Conservation (phyloP, 2,329 filamentous ascomycete species). For the Botrytis byssoidea region DNA sequence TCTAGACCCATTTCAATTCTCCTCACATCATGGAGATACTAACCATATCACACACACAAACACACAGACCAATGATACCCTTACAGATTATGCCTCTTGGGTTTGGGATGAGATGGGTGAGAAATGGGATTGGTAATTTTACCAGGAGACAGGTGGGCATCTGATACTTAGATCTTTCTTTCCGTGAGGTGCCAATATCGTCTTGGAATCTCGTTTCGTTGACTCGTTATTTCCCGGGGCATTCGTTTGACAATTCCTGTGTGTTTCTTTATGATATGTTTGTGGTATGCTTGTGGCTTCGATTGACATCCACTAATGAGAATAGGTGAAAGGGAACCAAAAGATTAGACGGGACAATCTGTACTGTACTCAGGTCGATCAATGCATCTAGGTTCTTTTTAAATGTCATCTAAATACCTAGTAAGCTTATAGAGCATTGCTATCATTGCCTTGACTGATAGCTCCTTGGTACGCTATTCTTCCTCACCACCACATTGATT, state of each 20-base stretch:
- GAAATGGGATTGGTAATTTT: background rate
- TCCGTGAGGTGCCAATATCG: background rate
- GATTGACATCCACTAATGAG: conserved; percentile 11
- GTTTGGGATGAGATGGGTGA: background rate
- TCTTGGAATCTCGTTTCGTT: background rate
- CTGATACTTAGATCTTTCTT: background rate
- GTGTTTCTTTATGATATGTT: conserved; percentile 5
- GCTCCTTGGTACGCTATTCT: background rate
- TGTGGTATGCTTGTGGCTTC: conserved; percentile 14
- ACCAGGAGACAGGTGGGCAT: background rate
- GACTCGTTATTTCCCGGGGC: background rate
- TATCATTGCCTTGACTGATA: background rate
- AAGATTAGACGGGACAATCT: background rate
- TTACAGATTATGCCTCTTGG: background rate
- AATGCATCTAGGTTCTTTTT: background rate
- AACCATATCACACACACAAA: background rate
- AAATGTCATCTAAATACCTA: background rate
- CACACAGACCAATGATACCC: conserved; percentile 19
- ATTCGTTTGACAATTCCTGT: conserved; percentile 4
- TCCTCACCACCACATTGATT: background rate
- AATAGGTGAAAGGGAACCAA: background rate
- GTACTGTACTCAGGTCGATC: background rate
- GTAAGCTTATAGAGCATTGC: background rate
- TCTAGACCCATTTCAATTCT: conserved; percentile 19
- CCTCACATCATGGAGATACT: conserved; percentile 14